Conservation (phyloP, 192 early-diverging fungal genomes). For the Entophlyctis luteolus region DNA sequence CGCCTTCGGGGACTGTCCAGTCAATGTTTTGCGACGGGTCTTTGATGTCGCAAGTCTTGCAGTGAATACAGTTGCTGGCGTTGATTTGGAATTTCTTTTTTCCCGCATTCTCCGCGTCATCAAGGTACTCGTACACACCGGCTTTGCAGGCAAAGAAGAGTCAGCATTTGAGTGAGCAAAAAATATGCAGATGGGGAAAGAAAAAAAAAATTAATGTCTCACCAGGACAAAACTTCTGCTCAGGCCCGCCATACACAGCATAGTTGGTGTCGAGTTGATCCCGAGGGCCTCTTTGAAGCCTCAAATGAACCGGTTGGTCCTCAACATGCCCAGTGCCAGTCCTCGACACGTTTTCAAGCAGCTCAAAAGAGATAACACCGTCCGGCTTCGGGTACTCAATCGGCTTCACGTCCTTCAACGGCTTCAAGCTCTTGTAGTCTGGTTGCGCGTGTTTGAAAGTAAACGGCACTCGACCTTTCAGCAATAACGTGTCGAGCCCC, state of each 20-base stretch:
- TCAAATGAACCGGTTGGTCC: conserved; percentile 91
- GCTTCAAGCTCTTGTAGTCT: conserved; percentile 74
- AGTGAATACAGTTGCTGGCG: conserved; percentile 85
- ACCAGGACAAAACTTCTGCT: conserved; percentile 94
- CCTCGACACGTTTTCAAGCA: conserved; percentile 87
- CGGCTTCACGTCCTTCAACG: conserved; percentile 61
- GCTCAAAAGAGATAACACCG: conserved; percentile 88
- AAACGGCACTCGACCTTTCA: conserved; percentile 89
- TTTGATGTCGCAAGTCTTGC: conserved; percentile 99
- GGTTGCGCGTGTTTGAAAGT: conserved; percentile 85
- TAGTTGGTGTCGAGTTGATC: conserved; percentile 81
- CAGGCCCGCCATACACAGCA: conserved; percentile 86
- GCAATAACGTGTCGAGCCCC: conserved; percentile 81
- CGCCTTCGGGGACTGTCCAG: conserved; percentile 93
- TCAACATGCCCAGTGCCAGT: conserved; percentile 93
- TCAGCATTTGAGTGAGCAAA: neutral
- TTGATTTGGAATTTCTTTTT: conserved; percentile 95
- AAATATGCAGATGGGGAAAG: conserved; percentile 10
- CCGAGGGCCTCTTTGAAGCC: conserved; percentile 64
- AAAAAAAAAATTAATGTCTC: conserved; percentile 14
- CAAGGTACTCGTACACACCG: conserved; percentile 96
- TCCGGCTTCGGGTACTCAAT: conserved; percentile 98
- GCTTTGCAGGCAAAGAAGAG: conserved; percentile 42
- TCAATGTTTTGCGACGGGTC: conserved; percentile 98
- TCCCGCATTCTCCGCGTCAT: conserved; percentile 80